Conservation (phyloP, 257 asterid species). For the Nicotiana undulata region DNA sequence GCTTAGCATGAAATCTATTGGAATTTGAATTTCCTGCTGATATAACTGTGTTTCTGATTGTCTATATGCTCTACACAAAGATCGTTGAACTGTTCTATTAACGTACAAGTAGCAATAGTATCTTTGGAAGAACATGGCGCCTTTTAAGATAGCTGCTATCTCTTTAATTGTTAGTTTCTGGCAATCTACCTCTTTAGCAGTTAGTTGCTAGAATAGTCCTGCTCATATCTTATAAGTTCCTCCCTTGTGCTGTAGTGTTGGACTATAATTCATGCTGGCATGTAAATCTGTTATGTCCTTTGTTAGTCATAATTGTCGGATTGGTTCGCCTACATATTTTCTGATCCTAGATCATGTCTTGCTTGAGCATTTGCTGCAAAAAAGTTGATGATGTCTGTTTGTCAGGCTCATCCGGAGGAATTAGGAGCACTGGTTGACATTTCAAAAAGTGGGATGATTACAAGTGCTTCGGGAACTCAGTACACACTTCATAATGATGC, state of each 20-base stretch:
- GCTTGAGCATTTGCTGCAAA: conserved; percentile 1
- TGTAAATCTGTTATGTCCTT: neutral
- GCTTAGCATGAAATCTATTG: neutral
- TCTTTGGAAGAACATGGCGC: neutral
- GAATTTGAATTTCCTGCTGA: neutral
- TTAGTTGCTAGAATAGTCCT: neutral
- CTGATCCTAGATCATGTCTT: neutral
- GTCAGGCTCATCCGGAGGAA: conserved; percentile 89
- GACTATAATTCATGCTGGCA: neutral
- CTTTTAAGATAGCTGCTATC: neutral
- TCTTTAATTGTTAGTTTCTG: conserved; percentile 1
- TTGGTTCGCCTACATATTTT: neutral
- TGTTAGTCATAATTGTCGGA: neutral
- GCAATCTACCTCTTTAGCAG: neutral
- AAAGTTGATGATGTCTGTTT: conserved; percentile 9
- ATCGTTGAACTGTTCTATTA: neutral
- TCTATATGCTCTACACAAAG: neutral
- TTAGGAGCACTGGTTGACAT: conserved; percentile 79
- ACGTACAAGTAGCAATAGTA: neutral
- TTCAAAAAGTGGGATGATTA: conserved; percentile 94
- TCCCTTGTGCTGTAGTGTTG: neutral
- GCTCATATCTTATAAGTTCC: neutral
- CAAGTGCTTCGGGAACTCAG: conserved; percentile 76
- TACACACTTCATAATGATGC: conserved; percentile 73
- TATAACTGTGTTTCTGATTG: neutral